Evolutionary conservation across 2,329 filamentous ascomycete genomes (phyloP).

Genomic region (Cercospora sp.): DNA sequence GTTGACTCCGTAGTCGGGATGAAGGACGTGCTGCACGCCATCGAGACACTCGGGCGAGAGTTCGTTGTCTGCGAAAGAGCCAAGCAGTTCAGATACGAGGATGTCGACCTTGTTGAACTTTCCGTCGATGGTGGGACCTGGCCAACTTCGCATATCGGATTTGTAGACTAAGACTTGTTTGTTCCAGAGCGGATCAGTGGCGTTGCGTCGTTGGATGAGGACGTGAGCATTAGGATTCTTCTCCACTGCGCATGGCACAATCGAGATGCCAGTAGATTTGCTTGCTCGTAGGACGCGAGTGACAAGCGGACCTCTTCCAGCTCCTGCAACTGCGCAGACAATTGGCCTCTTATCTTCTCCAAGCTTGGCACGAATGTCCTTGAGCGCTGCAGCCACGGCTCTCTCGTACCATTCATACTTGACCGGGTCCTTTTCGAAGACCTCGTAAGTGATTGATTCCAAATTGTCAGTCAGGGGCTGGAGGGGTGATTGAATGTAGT

Average conservation of each 20-base stretch:
- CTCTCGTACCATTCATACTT: slow-evolving; percentile 96
- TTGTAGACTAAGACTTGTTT: slow-evolving; percentile 83
- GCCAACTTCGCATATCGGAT: slow-evolving; percentile 97
- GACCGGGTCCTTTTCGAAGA: slow-evolving; percentile 96
- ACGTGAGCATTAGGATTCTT: slow-evolving; percentile 99
- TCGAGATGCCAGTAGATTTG: slow-evolving; percentile 69
- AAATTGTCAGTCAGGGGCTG: slow-evolving; percentile 95
- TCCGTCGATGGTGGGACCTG: slow-evolving; percentile 65
- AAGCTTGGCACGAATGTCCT: slow-evolving; percentile 78
- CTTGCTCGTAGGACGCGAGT: slow-evolving; percentile 83
- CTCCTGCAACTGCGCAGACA: slow-evolving; percentile 87
- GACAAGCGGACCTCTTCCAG: slow-evolving; percentile 88
- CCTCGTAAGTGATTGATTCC: slow-evolving; percentile 95
- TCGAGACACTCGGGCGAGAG: slow-evolving; percentile 95
- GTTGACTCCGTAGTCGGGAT: slow-evolving; percentile 78
- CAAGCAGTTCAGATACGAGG: slow-evolving; percentile 87
- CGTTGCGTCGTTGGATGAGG: slow-evolving; percentile 82
- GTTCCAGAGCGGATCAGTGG: slow-evolving; percentile 67
- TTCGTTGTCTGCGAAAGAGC: slow-evolving; percentile 96
- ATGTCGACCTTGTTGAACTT: slow-evolving; percentile 77
- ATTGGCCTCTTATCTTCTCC: slow-evolving; percentile 70
- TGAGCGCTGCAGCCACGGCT: slow-evolving; percentile 76
- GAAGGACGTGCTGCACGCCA: slow-evolving; percentile 88
- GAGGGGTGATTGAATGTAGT: slow-evolving; percentile 91
- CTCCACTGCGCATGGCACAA: slow-evolving; percentile 89